Conservation (phyloP, 305 asterid genomes). For the Plantago rigida region DNA sequence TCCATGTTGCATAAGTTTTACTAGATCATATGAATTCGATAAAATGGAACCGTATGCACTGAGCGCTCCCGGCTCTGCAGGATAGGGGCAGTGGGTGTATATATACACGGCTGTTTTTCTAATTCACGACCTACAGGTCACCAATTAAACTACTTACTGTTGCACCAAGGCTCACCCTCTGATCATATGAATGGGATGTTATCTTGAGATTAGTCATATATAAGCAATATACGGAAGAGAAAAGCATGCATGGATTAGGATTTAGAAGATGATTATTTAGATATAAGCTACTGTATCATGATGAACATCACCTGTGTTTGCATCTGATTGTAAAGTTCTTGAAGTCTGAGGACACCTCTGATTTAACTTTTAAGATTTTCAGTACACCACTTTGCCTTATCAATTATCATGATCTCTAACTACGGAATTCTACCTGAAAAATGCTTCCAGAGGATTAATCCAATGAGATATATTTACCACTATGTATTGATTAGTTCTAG, state of each 20-base stretch:
- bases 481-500: too few species aligned
- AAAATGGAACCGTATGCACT: too few species aligned
- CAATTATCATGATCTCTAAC: neutral
- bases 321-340: slow-evolving; percentile 7
- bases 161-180: neutral
- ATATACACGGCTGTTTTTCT: neutral
- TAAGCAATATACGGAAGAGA: neutral
- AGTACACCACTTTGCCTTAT: neutral
- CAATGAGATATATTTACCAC: neutral
- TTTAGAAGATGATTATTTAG: slow-evolving; percentile 5
- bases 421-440: neutral
- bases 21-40: neutral
- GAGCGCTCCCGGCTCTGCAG: too few species aligned
- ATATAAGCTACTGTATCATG: slow-evolving; percentile 6
- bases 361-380: neutral
- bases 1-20: neutral
- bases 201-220: too few species aligned
- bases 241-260: slow-evolving; percentile 8
- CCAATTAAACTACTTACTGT: neutral
- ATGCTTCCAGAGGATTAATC: neutral
- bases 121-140: neutral
- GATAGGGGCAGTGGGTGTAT: too few species aligned
- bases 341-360: neutral
- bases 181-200: too few species aligned
- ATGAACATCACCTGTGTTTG: slow-evolving; percentile 6